phyloP scores from a whole-genome alignment of 257 asterid species.

The Solanum neorickii region DNA sequence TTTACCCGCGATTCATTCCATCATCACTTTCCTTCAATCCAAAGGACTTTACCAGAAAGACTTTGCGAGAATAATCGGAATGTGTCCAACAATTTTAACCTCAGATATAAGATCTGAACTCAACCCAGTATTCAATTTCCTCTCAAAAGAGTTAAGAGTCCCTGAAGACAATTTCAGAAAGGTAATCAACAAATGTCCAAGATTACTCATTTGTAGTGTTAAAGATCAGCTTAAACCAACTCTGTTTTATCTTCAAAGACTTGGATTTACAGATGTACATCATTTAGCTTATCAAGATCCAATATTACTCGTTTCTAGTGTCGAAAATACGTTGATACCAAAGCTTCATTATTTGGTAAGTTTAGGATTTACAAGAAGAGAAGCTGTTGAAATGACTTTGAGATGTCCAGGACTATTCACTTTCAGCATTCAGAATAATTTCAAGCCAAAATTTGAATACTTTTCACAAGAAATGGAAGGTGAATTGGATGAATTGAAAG shows the following conservation, averaged over 20 bases:
- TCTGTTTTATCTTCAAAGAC: conserved; percentile 55
- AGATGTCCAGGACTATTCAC: conserved; percentile 81
- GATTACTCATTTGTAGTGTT: conserved; percentile 53
- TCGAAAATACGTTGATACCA: conserved; percentile 73
- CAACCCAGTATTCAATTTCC: conserved; percentile 58
- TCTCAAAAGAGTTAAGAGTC: conserved; percentile 45
- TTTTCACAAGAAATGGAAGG: conserved; percentile 53
- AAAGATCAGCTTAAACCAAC: conserved; percentile 72
- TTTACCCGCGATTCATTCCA: conserved; percentile 47
- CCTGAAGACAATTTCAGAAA: conserved; percentile 45
- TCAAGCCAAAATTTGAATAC: conserved; percentile 71
- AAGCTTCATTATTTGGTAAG: conserved; percentile 44
- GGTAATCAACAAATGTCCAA: conserved; percentile 74
- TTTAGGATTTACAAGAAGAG: conserved; percentile 46
- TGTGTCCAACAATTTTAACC: conserved; percentile 77
- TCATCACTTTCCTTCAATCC: conserved; percentile 64
- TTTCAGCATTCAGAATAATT: conserved; percentile 69
- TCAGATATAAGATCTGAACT: conserved; percentile 48
- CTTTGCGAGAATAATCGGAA: conserved; percentile 66
- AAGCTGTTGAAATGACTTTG: conserved; percentile 56
- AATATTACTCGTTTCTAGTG: conserved; percentile 63
- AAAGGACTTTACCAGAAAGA: conserved; percentile 87
- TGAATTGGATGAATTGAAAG: conserved; percentile 42
- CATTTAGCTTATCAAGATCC: conserved; percentile 67
- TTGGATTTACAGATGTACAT: conserved; percentile 48